These are phyloP conservation scores for Phytophthora tentaculata DNA, from an alignment of 352 stramenopile species.

Conservation along the genomic window DNA sequence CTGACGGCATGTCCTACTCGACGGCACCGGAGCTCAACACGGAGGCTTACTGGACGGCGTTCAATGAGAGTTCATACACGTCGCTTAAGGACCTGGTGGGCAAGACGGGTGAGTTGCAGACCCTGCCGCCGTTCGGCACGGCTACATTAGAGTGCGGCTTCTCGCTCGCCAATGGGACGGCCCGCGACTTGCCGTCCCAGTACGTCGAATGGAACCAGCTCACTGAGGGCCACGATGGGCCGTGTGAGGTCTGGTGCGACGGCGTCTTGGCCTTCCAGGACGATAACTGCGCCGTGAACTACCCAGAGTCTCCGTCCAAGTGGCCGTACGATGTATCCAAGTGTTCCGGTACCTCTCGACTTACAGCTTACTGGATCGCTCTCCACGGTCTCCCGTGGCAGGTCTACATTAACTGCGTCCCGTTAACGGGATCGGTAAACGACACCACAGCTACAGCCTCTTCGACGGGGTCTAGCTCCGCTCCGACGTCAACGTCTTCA, in stretches of 20 bases:
- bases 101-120: constrained; percentile 31
- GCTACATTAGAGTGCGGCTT: constrained; percentile 42
- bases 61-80: constrained; percentile 54
- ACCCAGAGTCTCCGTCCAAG: constrained; percentile 20
- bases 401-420: constrained; percentile 37
- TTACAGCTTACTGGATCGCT: constrained; percentile 49
- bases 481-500: not conserved
- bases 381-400: constrained; percentile 51
- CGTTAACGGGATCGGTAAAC: constrained; percentile 25
- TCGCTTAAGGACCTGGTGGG: constrained; percentile 47
- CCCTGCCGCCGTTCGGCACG: constrained; percentile 33
- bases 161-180: constrained; percentile 37
- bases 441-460: constrained; percentile 9
- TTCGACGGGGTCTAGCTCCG: constrained; percentile 1
- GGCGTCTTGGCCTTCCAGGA: constrained; percentile 42
- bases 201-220: constrained; percentile 36
- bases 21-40: constrained; percentile 32
- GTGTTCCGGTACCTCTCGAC: constrained; percentile 22
- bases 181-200: constrained; percentile 39
- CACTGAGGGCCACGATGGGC: constrained; percentile 42
- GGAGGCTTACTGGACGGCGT: constrained; percentile 41
- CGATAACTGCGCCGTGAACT: constrained; percentile 48
- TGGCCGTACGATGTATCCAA: constrained; percentile 31
- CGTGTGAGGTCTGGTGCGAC: constrained; percentile 62
- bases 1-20: constrained; percentile 37